A percentile compares a stretch with the other conserved stretches of the same genome.
Evolutionary conservation across 202 grass and related monocot species (phyloP).

Genomic region (Panicum hallii): DNA sequence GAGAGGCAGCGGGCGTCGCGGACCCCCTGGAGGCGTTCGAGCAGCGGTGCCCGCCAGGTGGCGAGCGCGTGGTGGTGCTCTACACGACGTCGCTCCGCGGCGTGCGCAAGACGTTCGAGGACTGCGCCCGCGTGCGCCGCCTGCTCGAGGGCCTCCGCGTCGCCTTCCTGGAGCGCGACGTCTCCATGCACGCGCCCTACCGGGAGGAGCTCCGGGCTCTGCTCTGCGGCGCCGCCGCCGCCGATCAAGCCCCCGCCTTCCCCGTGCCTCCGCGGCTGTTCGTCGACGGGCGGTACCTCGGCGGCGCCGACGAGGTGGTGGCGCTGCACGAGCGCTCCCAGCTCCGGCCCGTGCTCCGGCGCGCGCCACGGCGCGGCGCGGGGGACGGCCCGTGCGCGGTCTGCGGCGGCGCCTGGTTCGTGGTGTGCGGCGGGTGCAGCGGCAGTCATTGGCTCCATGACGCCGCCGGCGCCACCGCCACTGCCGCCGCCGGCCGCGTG

Average conservation of each 20-base stretch:
- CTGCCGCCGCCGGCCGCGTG: conserved; percentile 7
- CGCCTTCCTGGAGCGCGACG: conserved; percentile 79
- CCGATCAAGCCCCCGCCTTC: background rate
- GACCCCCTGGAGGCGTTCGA: conserved; percentile 60
- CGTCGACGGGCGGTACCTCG: conserved; percentile 72
- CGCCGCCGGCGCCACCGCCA: background rate
- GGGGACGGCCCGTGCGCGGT: conserved; percentile 60
- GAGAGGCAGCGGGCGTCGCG: background rate
- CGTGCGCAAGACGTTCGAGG: conserved; percentile 90
- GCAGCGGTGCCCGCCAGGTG: conserved; percentile 70
- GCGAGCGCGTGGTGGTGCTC: conserved; percentile 62
- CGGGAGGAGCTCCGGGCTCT: conserved; percentile 77
- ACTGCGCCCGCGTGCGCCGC: conserved; percentile 68
- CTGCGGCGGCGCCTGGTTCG: conserved; percentile 73
- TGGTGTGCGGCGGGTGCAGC: conserved; percentile 70
- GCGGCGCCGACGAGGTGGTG: conserved; percentile 77
- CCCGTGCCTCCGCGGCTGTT: conserved; percentile 79
- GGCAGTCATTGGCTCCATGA: conserved; percentile 86
- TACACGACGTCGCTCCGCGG: conserved; percentile 84
- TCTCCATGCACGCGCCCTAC: conserved; percentile 84
- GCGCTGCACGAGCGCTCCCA: conserved; percentile 62
- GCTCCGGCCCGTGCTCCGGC: conserved; percentile 62
- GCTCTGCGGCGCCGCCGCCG: background rate
- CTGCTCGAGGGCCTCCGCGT: conserved; percentile 69
- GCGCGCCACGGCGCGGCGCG: conserved; percentile 27